Evolutionary conservation across 2,329 filamentous ascomycete species (phyloP), one percentile per base, ranked within the genome.

Genomic region (Neofusicoccum cordaticola): DNA sequence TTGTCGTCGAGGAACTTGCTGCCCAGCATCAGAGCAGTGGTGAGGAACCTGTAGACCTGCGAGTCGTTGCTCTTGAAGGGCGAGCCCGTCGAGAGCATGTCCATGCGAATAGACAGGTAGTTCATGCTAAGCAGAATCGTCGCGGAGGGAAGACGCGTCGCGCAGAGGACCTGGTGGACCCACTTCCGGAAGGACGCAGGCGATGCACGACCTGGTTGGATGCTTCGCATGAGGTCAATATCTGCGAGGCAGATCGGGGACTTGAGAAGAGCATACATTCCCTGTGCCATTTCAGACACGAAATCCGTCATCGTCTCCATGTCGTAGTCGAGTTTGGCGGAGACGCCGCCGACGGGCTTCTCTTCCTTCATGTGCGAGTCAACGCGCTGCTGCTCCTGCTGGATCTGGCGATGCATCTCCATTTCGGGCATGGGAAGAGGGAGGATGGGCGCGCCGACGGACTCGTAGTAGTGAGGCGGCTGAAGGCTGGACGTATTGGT

Each of bases 1-100:
- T 97, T 97, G 83, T 97, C 93, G 73, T 97, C 93, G 69, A 97
- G 83, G 73, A 97, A 97, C 81, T 97, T 97, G 86, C 92, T 96
- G 66, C 92, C 93, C 62, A 97, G 84, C 60, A 97, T 85, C 65
- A 97, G 82, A 7, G 90, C 88, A 42, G 94, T 90, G 6, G 93
- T 96, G 68, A 97, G 84, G 81, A 96, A 89, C 66, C 92, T 90
- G 84, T 94, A 96, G 63, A 96, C 85, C 74, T 95, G 89, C 48
- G 89, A 90, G 63, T 85, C 83, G 34, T 82, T 86, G 45, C 81
- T 82, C 58, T 82, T 78, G 15, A 68, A 15, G 67, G 70, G 57
- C 68, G 74, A 71, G 69, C 77, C 71, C 19, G 68, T 76, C 68
- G 87, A 89, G 71, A 93, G 84, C 75, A 89, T 88, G 70, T 91